Percentiles rank a stretch among this genome's conserved stretches.
These are phyloP conservation scores for Russula virescens DNA, from an alignment of 768 basidiomycete genomes.

Conservation along the genomic window DNA sequence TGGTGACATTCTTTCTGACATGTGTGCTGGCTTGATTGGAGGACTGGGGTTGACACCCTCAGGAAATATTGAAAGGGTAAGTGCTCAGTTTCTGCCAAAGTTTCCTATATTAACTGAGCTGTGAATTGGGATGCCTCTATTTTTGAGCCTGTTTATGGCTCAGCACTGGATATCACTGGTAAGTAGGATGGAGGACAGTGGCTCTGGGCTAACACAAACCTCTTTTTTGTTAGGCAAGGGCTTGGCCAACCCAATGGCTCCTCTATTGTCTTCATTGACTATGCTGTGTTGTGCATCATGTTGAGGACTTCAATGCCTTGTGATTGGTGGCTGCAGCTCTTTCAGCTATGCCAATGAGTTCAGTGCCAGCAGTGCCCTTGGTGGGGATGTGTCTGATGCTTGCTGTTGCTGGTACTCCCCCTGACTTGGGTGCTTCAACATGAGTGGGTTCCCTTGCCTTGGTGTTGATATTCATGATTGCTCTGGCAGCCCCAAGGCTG, in stretches of 20 bases:
- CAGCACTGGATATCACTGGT: conserved; percentile 98
- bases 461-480: too few species aligned
- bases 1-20: conserved; percentile 93
- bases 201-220: neutral
- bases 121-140: conserved; percentile 84
- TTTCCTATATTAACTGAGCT: conserved; percentile 20
- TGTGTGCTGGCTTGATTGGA: conserved; percentile 98
- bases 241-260: conserved; percentile 98
- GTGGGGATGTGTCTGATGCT: too few species aligned
- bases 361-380: too few species aligned
- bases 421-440: too few species aligned
- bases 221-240: conserved; percentile 58
- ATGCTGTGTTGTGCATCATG: too few species aligned
- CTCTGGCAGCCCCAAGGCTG: too few species aligned
- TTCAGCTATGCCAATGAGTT: too few species aligned
- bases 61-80: conserved; percentile 91
- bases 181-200: conserved; percentile 23
- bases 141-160: conserved; percentile 99
- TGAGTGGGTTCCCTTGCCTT: too few species aligned
- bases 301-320: too few species aligned
- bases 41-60: conserved; percentile 96
- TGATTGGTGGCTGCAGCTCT: too few species aligned
- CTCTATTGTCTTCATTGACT: conserved; percentile 92
- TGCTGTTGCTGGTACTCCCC: too few species aligned
- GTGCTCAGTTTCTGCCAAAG: conserved; percentile 25